These are phyloP conservation scores for Hymenoscyphus albidus DNA, from an alignment of 2,329 filamentous ascomycete species.

Conservation along the genomic window DNA sequence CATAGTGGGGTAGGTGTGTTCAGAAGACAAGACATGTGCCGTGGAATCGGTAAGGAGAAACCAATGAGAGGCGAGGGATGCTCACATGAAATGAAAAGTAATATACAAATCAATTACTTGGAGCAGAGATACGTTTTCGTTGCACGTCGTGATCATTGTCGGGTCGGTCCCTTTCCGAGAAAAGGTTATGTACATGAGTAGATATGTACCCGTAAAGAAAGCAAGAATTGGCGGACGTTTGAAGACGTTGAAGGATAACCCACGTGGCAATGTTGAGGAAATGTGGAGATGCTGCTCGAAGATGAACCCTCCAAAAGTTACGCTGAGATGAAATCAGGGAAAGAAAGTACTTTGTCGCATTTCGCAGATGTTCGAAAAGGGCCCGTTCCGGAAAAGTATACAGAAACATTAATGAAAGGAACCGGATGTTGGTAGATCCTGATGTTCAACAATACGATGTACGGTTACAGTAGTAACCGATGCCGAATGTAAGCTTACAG, in stretches of 20 bases:
- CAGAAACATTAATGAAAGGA: neutral
- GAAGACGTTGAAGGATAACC: neutral
- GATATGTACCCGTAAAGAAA: neutral
- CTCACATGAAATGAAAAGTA: neutral
- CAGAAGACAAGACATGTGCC: neutral
- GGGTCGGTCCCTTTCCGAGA: conserved; percentile 1
- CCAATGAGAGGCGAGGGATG: neutral
- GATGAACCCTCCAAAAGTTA: neutral
- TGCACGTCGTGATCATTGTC: conserved; percentile 1
- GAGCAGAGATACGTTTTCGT: neutral
- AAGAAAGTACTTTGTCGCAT: conserved; percentile 7
- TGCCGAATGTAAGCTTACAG: conserved; percentile 1
- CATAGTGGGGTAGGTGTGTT: neutral
- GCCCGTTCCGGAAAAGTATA: neutral
- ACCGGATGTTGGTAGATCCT: neutral
- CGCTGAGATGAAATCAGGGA: neutral
- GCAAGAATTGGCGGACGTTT: neutral
- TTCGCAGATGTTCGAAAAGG: neutral
- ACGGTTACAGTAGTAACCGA: neutral
- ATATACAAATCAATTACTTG: neutral
- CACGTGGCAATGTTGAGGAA: neutral
- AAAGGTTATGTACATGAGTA: neutral
- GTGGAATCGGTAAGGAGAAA: neutral
- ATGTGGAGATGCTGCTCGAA: neutral
- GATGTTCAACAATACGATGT: neutral